Conservation (phyloP, 2,329 filamentous ascomycete species). For the Cordyceps farinosa region DNA sequence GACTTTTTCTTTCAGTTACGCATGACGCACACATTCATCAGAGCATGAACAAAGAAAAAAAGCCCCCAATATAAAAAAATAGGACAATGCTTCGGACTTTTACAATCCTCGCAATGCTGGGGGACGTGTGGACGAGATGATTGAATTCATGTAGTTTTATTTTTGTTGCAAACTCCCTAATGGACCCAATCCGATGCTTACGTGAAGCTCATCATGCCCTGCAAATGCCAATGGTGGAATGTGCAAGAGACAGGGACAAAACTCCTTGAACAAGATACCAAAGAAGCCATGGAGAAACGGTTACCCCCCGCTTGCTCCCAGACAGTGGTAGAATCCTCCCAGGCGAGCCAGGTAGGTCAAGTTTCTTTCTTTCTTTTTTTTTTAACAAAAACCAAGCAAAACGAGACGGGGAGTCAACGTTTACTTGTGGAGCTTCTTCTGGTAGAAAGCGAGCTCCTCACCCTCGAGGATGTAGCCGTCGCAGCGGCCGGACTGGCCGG, state of each 20-base stretch:
- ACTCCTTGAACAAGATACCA: slow-evolving; percentile 39
- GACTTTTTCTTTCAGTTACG: slow-evolving; percentile 3
- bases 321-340: background rate
- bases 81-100: background rate
- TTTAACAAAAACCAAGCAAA: slow-evolving; percentile 13
- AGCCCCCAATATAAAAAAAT: background rate
- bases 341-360: slow-evolving; percentile 3
- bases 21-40: slow-evolving; percentile 4
- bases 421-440: slow-evolving; percentile 99
- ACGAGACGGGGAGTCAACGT: slow-evolving; percentile 24
- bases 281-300: slow-evolving; percentile 21
- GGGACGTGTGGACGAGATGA: background rate
- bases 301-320: slow-evolving; percentile 4
- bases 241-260: slow-evolving; percentile 22
- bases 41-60: background rate
- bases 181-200: slow-evolving; percentile 37
- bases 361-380: slow-evolving; percentile 4
- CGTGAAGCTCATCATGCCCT: slow-evolving; percentile 36
- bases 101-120: background rate
- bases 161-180: slow-evolving; percentile 30
- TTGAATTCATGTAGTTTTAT: slow-evolving; percentile 14
- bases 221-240: slow-evolving; percentile 31
- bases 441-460: slow-evolving; percentile 99
- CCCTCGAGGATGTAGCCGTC: slow-evolving; percentile 99
- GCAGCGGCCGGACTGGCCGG: slow-evolving; percentile 92